Base-by-base conservation (phyloP, 1,139 yeast genomes). In the Yamadazyma siamensis region DNA sequence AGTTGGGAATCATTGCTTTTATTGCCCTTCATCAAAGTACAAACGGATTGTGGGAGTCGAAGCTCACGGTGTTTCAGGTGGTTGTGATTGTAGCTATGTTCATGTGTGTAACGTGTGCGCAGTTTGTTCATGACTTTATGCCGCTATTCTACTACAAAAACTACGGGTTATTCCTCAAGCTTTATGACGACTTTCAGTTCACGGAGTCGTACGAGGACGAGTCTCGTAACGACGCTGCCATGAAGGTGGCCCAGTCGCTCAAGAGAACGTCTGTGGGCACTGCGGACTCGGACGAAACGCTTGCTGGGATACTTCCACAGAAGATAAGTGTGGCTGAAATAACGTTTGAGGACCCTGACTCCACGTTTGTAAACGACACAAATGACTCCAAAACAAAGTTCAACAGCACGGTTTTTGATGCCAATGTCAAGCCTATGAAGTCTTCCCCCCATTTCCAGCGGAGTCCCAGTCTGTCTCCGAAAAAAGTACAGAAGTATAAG, bases 261-360 rank as follows among this genome's bases (percentile, higher is more conserved):
- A 27, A 21, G 7, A 23, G 33, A 11, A 16, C 25, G 2, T 29
- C 32, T 1, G 25, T 36, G 9, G 21, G 19, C 6, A 29, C 31
- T 2, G 18, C 20, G 6, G 26, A 25, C 13, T 26, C 28, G 13
- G 39, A 32, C 13, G 36, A 33, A 8, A 41, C 46, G 10, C 35
- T 44, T 19, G 47, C 45, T 10, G 47, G 35, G 4, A 25, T 36
- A 3, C 32, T 44, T 12, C 48, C 48, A 7, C 34, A 40, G 25
- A 29, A 35, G 15, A 41, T 43, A 13, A 26, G 36, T 3, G 28
- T 35, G n/a, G 26, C 35, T 6, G 29, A 32, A 13, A 28, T 33
- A 3, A 18, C 22, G 5, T 24, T 27, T 7, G 31, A 27, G 4
- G 24, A 25, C 7, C 13, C 19, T 11, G 31, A 29, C n/a, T 12